Evolutionary conservation across 2,329 filamentous ascomycete species (phyloP), one percentile per base, ranked within the genome.

Genomic region (Cryphonectria naterciae): DNA sequence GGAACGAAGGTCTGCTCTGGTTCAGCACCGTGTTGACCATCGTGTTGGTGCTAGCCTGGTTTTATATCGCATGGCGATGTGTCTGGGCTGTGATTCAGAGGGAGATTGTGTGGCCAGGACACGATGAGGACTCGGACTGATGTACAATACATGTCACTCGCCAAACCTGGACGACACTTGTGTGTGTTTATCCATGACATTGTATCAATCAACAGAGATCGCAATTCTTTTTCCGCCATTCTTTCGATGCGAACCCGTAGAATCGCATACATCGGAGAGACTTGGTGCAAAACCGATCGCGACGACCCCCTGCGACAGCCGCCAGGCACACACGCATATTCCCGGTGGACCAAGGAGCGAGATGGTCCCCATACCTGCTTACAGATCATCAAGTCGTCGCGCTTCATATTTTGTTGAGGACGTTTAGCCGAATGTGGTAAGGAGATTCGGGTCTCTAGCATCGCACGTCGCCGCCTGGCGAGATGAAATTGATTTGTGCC

Each of bases 41-140:
- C 28, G 74, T 85, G 19, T 77, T 91, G 67, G 82, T 90, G 8
- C 77, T 80, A 19, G 84, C 87, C 76, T 91, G 88, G 85, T 65
- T 88, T 1, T 82, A 87, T 73, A 85, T 88, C 35, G 81, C 85
- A 13, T 77, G 80, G 28, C 81, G 82, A 58, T 84, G 88, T 75
- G 75, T 87, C 2, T 79, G 81, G 35, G 88, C 87, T 1, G 80
- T 91, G 39, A 77, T 79, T 73, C 81, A 80, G 22, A 80, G 83
- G 63, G 83, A 88, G 65, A 85, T 91, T 25, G 79, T 90, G 74
- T 89, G 84, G 79, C 86, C 87, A 5, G 88, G 88, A 0, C 88
- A 85, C 75, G 88, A 90, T 72, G 88, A 90, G 75, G 88, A 90
- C 54, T 73, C 69, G 10, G 69, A 73, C 70, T 72, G 75, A 68